These are phyloP conservation scores for Alternaria conjuncta DNA, from an alignment of 2,329 filamentous ascomycete genomes.

Conservation along the genomic window DNA sequence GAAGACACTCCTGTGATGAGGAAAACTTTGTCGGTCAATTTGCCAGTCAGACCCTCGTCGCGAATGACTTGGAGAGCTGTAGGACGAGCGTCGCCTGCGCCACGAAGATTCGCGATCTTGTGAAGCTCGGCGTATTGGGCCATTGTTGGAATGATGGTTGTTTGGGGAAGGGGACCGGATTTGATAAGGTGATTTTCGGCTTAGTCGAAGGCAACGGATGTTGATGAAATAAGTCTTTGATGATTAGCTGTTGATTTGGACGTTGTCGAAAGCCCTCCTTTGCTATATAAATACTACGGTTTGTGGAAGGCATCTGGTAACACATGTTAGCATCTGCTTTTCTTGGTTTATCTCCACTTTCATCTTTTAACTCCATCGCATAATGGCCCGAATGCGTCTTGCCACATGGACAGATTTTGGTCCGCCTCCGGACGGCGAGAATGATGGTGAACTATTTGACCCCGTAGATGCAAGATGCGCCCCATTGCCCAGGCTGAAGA, in stretches of 20 bases:
- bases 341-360: neutral
- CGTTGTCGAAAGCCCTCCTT: neutral
- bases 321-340: neutral
- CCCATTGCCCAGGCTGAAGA: neutral
- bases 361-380: neutral
- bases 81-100: neutral
- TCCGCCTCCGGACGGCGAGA: neutral
- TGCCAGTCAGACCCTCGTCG: neutral
- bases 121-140: neutral
- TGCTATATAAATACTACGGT: neutral
- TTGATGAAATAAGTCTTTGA: neutral
- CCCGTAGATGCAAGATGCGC: neutral
- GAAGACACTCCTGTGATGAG: neutral
- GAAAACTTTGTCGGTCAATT: neutral
- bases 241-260: neutral
- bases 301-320: neutral
- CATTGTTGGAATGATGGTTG: neutral
- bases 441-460: rapidly evolving
- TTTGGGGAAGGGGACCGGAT: neutral
- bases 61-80: neutral
- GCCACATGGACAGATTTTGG: neutral
- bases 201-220: neutral
- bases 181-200: neutral
- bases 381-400: neutral
- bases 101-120: neutral